Evolutionary conservation across 352 stramenopile species (phyloP).

Genomic region (Globisporangium yorkense): DNA sequence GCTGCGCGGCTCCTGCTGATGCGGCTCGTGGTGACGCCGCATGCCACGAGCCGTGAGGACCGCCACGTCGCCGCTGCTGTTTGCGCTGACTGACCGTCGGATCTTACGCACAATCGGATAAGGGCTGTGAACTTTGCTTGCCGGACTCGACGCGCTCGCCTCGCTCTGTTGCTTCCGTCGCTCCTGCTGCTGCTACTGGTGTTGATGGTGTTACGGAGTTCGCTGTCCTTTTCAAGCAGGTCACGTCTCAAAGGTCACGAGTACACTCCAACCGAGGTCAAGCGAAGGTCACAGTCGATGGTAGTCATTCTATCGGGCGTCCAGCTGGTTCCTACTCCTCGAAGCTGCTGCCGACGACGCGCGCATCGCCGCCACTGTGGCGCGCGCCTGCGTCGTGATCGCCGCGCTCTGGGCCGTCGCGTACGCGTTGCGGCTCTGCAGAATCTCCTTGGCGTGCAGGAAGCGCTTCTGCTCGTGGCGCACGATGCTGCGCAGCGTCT

Average conservation of each 20-base stretch:
- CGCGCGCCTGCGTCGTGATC: constrained; percentile 27
- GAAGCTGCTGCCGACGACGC: not conserved
- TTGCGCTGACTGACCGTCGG: constrained; percentile 3
- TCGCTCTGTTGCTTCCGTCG: not conserved
- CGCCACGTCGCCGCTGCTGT: not conserved
- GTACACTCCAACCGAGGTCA: no score
- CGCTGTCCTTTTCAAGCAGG: no score
- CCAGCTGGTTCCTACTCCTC: constrained; percentile 10
- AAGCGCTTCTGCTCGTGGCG: constrained; percentile 58
- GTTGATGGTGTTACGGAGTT: not conserved
- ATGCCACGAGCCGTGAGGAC: not conserved
- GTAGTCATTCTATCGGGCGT: not conserved
- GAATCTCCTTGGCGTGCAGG: constrained; percentile 42
- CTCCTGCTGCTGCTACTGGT: not conserved
- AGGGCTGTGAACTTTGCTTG: constrained; percentile 18
- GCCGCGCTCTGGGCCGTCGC: constrained; percentile 42
- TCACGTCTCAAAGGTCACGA: no score
- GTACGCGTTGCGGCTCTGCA: constrained; percentile 65
- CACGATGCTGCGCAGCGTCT: constrained; percentile 48
- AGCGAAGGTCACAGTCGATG: no score
- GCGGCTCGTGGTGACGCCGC: not conserved
- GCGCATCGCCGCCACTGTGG: not conserved
- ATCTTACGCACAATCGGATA: constrained; percentile 16
- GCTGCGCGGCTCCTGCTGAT: not conserved
- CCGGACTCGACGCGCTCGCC: constrained; percentile 6